Evolutionary conservation across 1,284 basidiomycete genomes (phyloP).

Genomic region (Sporisorium graminicola): DNA sequence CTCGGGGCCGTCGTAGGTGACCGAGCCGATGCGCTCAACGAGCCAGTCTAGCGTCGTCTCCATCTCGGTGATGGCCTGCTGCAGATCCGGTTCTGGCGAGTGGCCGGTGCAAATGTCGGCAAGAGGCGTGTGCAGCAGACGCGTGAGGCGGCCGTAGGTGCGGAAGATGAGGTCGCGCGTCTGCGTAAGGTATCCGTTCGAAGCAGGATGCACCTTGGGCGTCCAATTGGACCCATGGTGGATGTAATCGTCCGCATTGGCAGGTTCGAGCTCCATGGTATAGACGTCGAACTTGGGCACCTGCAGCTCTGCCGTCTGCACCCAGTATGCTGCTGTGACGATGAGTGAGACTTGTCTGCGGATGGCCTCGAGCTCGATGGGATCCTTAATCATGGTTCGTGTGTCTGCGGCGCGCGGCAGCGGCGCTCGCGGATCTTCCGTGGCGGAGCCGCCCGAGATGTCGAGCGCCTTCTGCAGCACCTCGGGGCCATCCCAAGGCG

Average conservation of each 20-base stretch:
- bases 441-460: slow-evolving; percentile 31
- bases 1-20: slow-evolving; percentile 49
- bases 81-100: slow-evolving; percentile 58
- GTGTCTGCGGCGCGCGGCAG: slow-evolving; percentile 45
- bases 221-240: slow-evolving; percentile 59
- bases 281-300: slow-evolving; percentile 53
- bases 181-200: slow-evolving; percentile 45
- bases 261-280: slow-evolving; percentile 44
- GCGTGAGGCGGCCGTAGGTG: slow-evolving; percentile 48
- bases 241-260: slow-evolving; percentile 49
- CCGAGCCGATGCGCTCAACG: slow-evolving; percentile 37
- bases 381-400: slow-evolving; percentile 42
- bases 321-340: slow-evolving; percentile 47
- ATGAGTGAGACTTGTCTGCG: slow-evolving; percentile 38
- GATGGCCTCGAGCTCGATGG: slow-evolving; percentile 48
- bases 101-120: slow-evolving; percentile 50
- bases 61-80: slow-evolving; percentile 55
- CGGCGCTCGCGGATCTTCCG: slow-evolving; percentile 42
- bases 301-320: slow-evolving; percentile 50
- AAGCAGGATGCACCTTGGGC: slow-evolving; percentile 41
- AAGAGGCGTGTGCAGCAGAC: slow-evolving; percentile 57
- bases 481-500: slow-evolving; percentile 42
- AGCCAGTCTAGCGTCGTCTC: slow-evolving; percentile 51
- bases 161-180: slow-evolving; percentile 51
- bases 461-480: slow-evolving; percentile 46